Percentiles rank a stretch among this genome's conserved stretches.
Evolutionary conservation across 345 rosid species (phyloP).

Genomic region (Linum usitatissimum): DNA sequence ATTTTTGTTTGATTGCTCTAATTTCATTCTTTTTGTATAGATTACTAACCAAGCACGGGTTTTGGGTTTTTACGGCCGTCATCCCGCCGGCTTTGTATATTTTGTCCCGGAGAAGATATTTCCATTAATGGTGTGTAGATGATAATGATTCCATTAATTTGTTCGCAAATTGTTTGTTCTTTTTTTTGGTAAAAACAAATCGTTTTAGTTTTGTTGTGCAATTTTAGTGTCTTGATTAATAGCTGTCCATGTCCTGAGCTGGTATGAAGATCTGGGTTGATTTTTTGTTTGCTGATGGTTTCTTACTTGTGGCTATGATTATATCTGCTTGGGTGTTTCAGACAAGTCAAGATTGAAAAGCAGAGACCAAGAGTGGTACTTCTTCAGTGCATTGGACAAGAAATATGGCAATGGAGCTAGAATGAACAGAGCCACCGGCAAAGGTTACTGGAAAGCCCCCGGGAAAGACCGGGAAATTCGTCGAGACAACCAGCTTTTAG

Average conservation of each 20-base stretch:
- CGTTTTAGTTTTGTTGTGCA: neutral
- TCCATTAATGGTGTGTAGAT: too few species aligned
- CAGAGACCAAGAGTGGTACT: conserved; percentile 72
- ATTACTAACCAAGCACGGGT: too few species aligned
- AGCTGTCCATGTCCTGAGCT: neutral
- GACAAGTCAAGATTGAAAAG: conserved; percentile 49
- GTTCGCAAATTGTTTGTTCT: too few species aligned
- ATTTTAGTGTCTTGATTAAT: neutral
- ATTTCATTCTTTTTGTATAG: too few species aligned
- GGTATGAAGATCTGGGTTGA: neutral
- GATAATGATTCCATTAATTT: too few species aligned
- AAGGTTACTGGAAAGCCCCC: conserved; percentile 67
- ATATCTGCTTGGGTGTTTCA: conserved; percentile 15
- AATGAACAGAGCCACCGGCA: conserved; percentile 48
- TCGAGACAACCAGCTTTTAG: conserved; percentile 27
- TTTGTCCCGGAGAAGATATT: too few species aligned
- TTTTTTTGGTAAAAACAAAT: too few species aligned
- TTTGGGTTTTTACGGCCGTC: too few species aligned
- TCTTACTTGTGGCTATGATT: conserved; percentile 4
- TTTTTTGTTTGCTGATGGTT: neutral
- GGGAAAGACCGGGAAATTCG: conserved; percentile 47
- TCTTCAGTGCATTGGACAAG: conserved; percentile 65
- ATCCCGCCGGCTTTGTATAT: too few species aligned
- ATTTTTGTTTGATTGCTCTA: too few species aligned
- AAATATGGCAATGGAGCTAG: conserved; percentile 59